These are phyloP conservation scores for Knoxdaviesia capensis DNA, from an alignment of 2,329 filamentous ascomycete genomes.

Conservation along the genomic window DNA sequence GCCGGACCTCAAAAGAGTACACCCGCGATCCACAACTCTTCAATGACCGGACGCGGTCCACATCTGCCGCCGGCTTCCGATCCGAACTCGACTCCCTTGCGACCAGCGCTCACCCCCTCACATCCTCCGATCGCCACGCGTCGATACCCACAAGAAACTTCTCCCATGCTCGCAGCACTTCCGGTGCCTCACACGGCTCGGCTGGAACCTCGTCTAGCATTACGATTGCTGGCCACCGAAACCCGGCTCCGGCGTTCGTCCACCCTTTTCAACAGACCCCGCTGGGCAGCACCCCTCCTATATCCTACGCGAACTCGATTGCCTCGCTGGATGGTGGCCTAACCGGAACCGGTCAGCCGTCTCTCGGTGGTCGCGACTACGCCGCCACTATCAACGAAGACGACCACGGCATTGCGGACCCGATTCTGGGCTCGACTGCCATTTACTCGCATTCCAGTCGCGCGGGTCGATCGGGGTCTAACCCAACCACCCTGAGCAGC, in stretches of 20 bases:
- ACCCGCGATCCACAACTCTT: too few relatives aligned
- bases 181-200: slow-evolving; percentile 35
- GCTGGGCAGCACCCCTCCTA: slow-evolving; percentile 28
- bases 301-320: slow-evolving; percentile 36
- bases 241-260: slow-evolving; percentile 26
- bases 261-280: slow-evolving; percentile 47
- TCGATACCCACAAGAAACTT: slow-evolving; percentile 16
- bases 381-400: slow-evolving; percentile 35
- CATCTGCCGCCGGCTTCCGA: too few relatives aligned
- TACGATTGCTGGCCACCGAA: slow-evolving; percentile 13
- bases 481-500: too few relatives aligned
- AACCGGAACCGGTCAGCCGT: slow-evolving; percentile 1
- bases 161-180: slow-evolving; percentile 36
- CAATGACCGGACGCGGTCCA: too few relatives aligned
- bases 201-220: slow-evolving; percentile 32
- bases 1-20: neutral
- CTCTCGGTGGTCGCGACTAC: slow-evolving; percentile 22
- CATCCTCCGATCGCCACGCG: too few relatives aligned
- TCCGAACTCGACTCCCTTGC: too few relatives aligned
- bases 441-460: too few relatives aligned
- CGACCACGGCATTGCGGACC: slow-evolving; percentile 18
- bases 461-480: too few relatives aligned
- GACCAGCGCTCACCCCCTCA: too few relatives aligned
- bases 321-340: slow-evolving; percentile 21
- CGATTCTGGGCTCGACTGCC: neutral